Conservation (phyloP, 2,329 filamentous ascomycete genomes). For the Fusarium fujikuroi region DNA sequence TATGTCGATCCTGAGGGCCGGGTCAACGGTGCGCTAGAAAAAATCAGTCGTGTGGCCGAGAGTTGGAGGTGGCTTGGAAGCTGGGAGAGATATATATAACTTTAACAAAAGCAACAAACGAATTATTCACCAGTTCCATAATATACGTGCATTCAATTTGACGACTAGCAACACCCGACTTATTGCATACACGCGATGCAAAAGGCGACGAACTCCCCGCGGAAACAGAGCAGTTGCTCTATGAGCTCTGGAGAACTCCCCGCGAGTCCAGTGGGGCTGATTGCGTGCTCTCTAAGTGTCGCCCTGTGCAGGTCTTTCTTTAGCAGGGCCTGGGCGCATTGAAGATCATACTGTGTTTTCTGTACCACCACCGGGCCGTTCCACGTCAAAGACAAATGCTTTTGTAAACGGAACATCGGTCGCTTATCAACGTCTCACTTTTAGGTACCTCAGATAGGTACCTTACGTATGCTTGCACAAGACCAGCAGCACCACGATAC, state of each 20-base stretch:
- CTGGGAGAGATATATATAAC: slow-evolving; percentile 61
- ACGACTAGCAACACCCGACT: slow-evolving; percentile 1
- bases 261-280: slow-evolving; percentile 35
- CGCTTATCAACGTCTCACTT: slow-evolving; percentile 19
- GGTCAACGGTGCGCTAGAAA: slow-evolving; percentile 69
- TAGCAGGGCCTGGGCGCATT: slow-evolving; percentile 15
- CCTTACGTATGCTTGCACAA: background rate
- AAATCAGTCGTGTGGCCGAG: slow-evolving; percentile 67
- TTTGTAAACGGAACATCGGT: slow-evolving; percentile 16
- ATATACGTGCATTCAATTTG: slow-evolving; percentile 4
- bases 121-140: slow-evolving; percentile 12
- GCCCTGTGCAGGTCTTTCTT: slow-evolving; percentile 18
- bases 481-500: slow-evolving; percentile 17
- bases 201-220: slow-evolving; percentile 27
- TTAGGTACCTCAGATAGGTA: too few species aligned
- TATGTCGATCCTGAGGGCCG: slow-evolving; percentile 62
- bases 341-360: slow-evolving; percentile 4
- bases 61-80: slow-evolving; percentile 76
- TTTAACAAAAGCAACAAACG: slow-evolving; percentile 27
- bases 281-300: slow-evolving; percentile 33
- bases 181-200: slow-evolving; percentile 18
- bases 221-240: slow-evolving; percentile 13
- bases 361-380: slow-evolving; percentile 11
- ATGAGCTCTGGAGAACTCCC: slow-evolving; percentile 36
- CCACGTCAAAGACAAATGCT: background rate